A percentile compares a stretch with the other conserved stretches of the same genome.
Conservation (phyloP, 139 green algal species). For the Edaphochlamys debaryana region DNA sequence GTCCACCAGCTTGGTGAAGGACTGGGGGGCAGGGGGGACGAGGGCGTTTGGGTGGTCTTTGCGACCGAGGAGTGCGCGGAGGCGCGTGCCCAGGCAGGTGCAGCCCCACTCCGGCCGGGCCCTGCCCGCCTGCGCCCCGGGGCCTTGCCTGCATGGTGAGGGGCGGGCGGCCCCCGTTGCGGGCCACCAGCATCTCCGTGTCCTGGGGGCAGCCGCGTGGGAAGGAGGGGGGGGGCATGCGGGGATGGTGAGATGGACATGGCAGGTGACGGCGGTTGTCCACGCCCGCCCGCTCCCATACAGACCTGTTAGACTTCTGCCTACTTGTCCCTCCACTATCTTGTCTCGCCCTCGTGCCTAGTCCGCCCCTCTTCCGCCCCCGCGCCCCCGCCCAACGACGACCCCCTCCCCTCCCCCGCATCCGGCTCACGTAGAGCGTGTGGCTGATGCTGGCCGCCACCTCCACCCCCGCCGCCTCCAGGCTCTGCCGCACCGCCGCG, state of each 20-base stretch:
- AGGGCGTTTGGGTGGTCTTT: no score
- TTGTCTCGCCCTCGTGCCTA: no score
- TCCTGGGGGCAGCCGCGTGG: slow-evolving; percentile 69
- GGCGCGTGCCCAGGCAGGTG: no score
- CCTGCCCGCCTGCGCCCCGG: background rate
- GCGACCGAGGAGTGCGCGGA: no score
- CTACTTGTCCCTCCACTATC: no score
- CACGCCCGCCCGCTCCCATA: no score
- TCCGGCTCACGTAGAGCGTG: slow-evolving; percentile 82
- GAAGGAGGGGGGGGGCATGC: background rate
- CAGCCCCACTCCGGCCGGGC: no score
- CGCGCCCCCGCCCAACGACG: background rate
- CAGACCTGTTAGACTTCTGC: no score
- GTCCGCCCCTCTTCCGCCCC: background rate
- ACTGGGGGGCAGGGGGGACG: slow-evolving; percentile 46
- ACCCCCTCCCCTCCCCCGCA: no score
- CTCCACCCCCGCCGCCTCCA: slow-evolving; percentile 63
- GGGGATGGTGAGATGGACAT: background rate
- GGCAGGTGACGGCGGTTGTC: no score
- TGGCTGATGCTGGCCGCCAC: slow-evolving; percentile 74
- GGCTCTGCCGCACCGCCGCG: slow-evolving; percentile 50
- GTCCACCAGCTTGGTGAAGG: slow-evolving; percentile 80
- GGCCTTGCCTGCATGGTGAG: slow-evolving; percentile 60
- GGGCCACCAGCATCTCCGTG: slow-evolving; percentile 62
- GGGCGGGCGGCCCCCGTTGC: slow-evolving; percentile 68